These are phyloP conservation scores for Neofusicoccum sp. DNA, from an alignment of 2,329 filamentous ascomycete genomes.

Conservation along the genomic window DNA sequence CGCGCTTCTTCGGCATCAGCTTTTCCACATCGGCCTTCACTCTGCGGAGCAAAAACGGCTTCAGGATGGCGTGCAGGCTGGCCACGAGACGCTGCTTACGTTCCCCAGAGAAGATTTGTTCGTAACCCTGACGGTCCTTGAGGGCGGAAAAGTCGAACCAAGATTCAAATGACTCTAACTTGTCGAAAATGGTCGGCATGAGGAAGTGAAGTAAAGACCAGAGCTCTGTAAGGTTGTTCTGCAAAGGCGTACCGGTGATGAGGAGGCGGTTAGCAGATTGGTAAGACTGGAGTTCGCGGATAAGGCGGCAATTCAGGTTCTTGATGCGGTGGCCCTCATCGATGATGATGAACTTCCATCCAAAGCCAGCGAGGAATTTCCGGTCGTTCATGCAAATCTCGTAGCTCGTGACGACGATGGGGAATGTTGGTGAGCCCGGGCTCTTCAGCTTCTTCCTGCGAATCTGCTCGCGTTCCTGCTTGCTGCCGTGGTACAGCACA, in stretches of 20 bases:
- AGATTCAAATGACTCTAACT: conserved; percentile 86
- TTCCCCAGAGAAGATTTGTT: conserved; percentile 75
- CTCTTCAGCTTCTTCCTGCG: conserved; percentile 69
- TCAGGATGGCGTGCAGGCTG: conserved; percentile 88
- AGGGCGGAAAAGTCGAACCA: conserved; percentile 98
- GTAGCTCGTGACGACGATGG: conserved; percentile 90
- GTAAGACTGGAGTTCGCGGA: conserved; percentile 84
- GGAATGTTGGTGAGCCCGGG: conserved; percentile 71
- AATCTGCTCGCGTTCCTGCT: conserved; percentile 73
- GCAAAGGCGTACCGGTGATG: conserved; percentile 90
- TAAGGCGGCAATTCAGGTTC: conserved; percentile 90
- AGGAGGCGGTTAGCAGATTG: conserved; percentile 85
- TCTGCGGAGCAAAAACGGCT: conserved; percentile 82
- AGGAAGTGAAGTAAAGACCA: conserved; percentile 96
- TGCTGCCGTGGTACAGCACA: conserved; percentile 84
- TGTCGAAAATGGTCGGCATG: conserved; percentile 87
- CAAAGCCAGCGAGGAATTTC: conserved; percentile 74
- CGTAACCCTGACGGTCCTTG: conserved; percentile 75
- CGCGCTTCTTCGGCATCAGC: conserved; percentile 89
- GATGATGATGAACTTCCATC: conserved; percentile 98
- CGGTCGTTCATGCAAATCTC: conserved; percentile 94
- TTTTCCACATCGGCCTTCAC: conserved; percentile 93
- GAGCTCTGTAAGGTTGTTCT: conserved; percentile 91
- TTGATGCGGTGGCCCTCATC: conserved; percentile 97
- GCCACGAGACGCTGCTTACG: conserved; percentile 75